Evolutionary conservation across 139 green algal genomes (phyloP), one percentile per base, ranked within the genome.

Genomic region (Desmodesmus armatus): DNA sequence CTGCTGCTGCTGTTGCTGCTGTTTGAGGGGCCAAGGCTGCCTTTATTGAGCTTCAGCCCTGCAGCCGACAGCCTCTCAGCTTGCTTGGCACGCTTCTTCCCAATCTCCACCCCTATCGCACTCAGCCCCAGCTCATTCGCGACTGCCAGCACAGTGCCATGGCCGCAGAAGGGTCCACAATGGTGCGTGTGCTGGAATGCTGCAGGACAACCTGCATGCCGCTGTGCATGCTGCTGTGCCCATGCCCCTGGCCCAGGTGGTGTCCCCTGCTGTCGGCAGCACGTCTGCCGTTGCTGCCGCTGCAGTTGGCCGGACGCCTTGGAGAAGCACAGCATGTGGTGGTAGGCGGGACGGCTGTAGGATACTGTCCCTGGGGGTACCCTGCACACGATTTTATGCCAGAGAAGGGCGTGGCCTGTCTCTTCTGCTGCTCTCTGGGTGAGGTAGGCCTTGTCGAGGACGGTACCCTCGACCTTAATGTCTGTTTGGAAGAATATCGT

Each of bases 311-410:
- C 29, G 39, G 3, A 72, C 0, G 21, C 33, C 49, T 80, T 72
- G 39, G 77, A 83, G 25, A 83, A 83, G 77, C 77, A 83, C 5
- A 83, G 77, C 55, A 83, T 83, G 77, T 83, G 77, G 40, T 72
- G 60, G 40, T 74, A 83, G 15, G 77, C 31, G 5, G 77, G 77
- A 21, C 35, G 58, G 58, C 77, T n/a, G n/a, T 75, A 83, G 6
- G 77, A 75, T 31, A 58, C n/a, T 40, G 47, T 47, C 9, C 77
- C 77, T 3, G 77, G 55, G 2, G 77, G 25, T 23, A 83, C 77
- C 17, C 77, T n/a, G 77, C 58, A 74, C 9, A 83, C 77, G 15
- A 72, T 25, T 37, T 74, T 83, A 58, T 83, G 77, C 77, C 77
- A 83, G 3, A 83, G 58, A 15, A 83, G 60, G 3, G 27, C 3